These are phyloP conservation scores for Colletotrichum sp. DNA, from an alignment of 2,329 filamentous ascomycete species.

Conservation along the genomic window DNA sequence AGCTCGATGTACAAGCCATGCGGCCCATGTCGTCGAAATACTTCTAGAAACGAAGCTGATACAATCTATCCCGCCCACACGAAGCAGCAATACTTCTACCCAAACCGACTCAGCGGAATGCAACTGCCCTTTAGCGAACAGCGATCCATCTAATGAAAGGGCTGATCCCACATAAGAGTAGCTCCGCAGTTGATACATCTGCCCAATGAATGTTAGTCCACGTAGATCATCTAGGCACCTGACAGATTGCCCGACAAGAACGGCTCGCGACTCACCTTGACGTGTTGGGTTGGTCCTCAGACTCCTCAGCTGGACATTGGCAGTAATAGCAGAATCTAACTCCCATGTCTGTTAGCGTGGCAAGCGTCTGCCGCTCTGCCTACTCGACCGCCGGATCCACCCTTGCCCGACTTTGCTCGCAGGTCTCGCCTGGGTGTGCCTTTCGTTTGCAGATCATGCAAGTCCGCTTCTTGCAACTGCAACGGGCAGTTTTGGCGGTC, in stretches of 20 bases:
- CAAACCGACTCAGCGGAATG: neutral
- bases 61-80: neutral
- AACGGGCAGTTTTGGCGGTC: neutral
- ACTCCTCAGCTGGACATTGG: rapidly evolving
- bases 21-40: neutral
- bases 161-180: too few species aligned
- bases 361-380: neutral
- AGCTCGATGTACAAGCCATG: neutral
- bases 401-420: neutral
- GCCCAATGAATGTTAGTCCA: too few species aligned
- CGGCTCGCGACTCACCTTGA: neutral
- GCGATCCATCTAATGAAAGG: too few species aligned
- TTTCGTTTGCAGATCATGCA: neutral
- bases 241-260: too few species aligned
- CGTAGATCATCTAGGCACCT: too few species aligned
- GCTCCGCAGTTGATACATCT: too few species aligned
- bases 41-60: neutral
- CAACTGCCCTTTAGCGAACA: too few species aligned
- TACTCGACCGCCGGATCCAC: neutral
- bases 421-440: neutral
- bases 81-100: neutral
- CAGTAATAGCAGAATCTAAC: neutral
- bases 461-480: neutral
- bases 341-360: neutral
- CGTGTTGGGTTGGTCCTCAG: neutral